Evolutionary conservation across 176 grass and related monocot genomes (phyloP), one percentile per base, ranked within the genome.

Genomic region (Otatea glauca): DNA sequence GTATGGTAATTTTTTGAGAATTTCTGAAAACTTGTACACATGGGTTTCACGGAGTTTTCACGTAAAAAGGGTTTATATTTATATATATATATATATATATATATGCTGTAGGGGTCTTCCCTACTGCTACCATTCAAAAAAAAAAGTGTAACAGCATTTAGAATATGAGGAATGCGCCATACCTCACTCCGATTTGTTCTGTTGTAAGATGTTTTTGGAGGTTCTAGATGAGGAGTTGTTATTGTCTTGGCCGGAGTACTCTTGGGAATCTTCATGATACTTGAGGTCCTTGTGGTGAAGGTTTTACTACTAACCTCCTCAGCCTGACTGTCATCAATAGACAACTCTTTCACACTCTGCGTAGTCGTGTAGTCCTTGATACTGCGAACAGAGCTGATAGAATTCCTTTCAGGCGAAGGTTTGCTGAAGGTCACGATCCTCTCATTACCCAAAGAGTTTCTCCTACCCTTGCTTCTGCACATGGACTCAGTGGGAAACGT

Each of bases 401-500:
- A 92, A 7, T 75, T 54, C 39, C 53, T 74, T 71, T 87, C 85
- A 14, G 82, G 54, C 18, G 54, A 90, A 29, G 92, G 88, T 48
- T 85, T 88, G 68, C 81, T 74, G 23, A 68, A 84, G 23, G 37
- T 81, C 60, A 86, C 77, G 14, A 78, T 92, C 68, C 76, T 97
- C 60, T 92, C 92, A 47, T 85, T 87, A 12, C 85, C 83, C 66
- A 90, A 83, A 69, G 92, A 92, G 71, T 27, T 88, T 72, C 85
- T 94, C 83, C 83, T 73, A 34, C 69, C 85, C 29, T 78, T 90
- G 15, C 74, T 82, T 69, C 83, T 91, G 61, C 44, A 92, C 41
- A 82, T 41, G 38, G 84, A 67, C 55, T 88, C 85, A 39, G 34
- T 20, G 1, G 81, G 44, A 42, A 91, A 91, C 79, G 80, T 87